These are phyloP conservation scores for Lactarius vividus DNA, from an alignment of 768 basidiomycete species.

Conservation along the genomic window DNA sequence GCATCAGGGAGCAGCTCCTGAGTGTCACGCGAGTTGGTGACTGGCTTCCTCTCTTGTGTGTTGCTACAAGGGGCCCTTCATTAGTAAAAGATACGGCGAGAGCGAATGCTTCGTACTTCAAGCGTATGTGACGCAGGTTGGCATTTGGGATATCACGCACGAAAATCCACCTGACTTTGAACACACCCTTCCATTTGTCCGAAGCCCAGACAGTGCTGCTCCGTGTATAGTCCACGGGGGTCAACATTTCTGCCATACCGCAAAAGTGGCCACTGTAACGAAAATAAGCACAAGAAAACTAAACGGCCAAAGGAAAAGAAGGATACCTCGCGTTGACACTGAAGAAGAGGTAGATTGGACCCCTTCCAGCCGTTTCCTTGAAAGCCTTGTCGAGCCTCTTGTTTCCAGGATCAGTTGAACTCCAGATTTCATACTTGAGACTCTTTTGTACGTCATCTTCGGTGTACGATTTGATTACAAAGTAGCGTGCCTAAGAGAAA, in stretches of 20 bases:
- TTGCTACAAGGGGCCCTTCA: constrained; percentile 55
- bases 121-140: constrained; percentile 82
- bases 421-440: constrained; percentile 97
- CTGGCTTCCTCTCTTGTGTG: constrained; percentile 96
- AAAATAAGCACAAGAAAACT: not conserved
- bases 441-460: constrained; percentile 99
- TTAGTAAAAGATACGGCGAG: not conserved
- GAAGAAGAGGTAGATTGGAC: constrained; percentile 97
- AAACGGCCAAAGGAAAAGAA: not conserved
- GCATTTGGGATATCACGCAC: constrained; percentile 94
- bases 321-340: constrained; percentile 87
- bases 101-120: constrained; percentile 53
- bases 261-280: constrained; percentile 86
- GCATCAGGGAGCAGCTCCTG: constrained; percentile 96
- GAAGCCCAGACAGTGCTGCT: constrained; percentile 99
- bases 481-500: constrained; percentile 71
- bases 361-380: constrained; percentile 87
- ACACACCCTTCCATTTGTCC: constrained; percentile 99
- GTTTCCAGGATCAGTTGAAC: constrained; percentile 94
- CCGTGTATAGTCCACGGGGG: constrained; percentile 89
- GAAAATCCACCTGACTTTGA: constrained; percentile 97
- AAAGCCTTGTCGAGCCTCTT: constrained; percentile 97
- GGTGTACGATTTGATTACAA: constrained; percentile 99
- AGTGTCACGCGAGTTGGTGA: constrained; percentile 97
- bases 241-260: constrained; percentile 98